Conservation (phyloP, 208 protist genomes). For the Leishmania turanica region DNA sequence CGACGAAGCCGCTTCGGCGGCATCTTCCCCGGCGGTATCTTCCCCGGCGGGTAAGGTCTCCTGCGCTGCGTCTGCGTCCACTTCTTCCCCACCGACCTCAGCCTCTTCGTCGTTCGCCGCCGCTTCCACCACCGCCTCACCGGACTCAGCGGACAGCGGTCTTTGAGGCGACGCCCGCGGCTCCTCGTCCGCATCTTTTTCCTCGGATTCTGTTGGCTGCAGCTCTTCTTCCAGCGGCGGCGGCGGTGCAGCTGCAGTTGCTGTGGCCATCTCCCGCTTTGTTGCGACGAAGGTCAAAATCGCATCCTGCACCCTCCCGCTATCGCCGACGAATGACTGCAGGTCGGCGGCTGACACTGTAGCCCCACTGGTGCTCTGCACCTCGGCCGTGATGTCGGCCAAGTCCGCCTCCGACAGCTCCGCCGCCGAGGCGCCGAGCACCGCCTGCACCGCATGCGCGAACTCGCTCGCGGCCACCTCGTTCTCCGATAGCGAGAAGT, state of each 20-base stretch:
- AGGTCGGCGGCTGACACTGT: constrained; percentile 49
- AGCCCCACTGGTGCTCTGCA: constrained; percentile 33
- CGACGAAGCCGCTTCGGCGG: background rate
- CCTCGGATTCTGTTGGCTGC: background rate
- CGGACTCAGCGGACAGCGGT: background rate
- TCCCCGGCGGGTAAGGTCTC: background rate
- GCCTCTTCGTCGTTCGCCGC: background rate
- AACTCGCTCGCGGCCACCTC: constrained; percentile 65
- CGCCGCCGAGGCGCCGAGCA: constrained; percentile 19
- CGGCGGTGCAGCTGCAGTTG: background rate
- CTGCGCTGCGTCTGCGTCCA: background rate
- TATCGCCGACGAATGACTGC: constrained; percentile 73
- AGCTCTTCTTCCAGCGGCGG: background rate
- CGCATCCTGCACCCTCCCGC: constrained; percentile 29
- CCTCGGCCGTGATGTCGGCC: constrained; percentile 33
- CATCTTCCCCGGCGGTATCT: background rate
- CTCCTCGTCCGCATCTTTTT: constrained; percentile 4
- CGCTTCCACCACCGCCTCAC: constrained; percentile 7
- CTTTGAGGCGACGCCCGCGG: background rate
- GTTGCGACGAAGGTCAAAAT: constrained; percentile 25
- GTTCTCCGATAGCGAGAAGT: constrained; percentile 69
- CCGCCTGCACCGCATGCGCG: constrained; percentile 30
- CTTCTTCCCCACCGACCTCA: background rate
- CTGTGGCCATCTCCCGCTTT: background rate
- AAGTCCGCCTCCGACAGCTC: constrained; percentile 27